Base-by-base conservation (phyloP, 306 rosid species). In the Cyamopsis tetragonoloba region DNA sequence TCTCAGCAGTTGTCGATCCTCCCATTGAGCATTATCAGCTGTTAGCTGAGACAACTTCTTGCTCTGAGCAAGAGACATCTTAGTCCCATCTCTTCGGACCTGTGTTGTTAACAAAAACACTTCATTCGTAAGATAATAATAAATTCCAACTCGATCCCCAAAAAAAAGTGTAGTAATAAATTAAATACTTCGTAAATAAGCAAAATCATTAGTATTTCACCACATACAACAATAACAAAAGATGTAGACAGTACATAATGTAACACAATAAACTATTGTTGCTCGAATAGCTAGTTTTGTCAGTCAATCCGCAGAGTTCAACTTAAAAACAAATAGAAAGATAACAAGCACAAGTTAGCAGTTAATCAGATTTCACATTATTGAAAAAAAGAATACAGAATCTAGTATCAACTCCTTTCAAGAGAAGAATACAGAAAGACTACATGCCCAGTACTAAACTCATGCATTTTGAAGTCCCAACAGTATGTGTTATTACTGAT, bases 21-120 rank as follows among this genome's bases (percentile, higher is more conserved):
- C 98, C 98, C 98, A 93, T 81, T 89, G 97, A 62, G 96, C 98
- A 75, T 93, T 93, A 83, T 93, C 98, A 55, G 96, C 95, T 46
- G 91, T 89, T 78, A 76, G 93, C 75, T 93, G 98, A 68, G 98
- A 93, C 87, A 93, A 50, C 78, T 82, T 89, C 83, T 89, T 93
- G 85, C 79, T 89, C 70, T 93, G 98, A 73, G 98, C 77, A 80
- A 93, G 98, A 42, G 96, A 73, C 98, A 93, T 93, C 81, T 90
- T 93, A 5, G 97, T 89, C 62, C 98, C 98, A 84, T 93, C 98
- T 80, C 85, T 84, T 27, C 97, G 83, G 32, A 84, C 86, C 98
- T 93, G 83, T 7, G 68, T 61, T 56, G 12, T 34, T 17, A 37
- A 76, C 35, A 58, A 81, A 38, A 67, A 62, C 28, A 46, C 18